phyloP scores from a whole-genome alignment of 768 basidiomycete species.

The Hysterangium stoloniferum region DNA sequence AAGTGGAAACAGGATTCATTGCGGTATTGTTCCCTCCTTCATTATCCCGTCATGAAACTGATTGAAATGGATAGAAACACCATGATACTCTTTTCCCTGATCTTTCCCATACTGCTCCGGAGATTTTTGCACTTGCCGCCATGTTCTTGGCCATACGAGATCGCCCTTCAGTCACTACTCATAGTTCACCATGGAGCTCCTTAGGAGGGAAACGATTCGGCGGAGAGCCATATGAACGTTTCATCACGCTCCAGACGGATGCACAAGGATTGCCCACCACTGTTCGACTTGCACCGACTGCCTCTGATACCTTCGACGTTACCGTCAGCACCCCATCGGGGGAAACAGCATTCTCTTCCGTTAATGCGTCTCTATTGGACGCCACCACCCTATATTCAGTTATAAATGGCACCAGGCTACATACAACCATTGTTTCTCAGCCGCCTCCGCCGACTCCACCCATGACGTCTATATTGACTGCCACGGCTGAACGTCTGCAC shows the following conservation, averaged over 20 bases:
- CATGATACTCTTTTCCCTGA: constrained; percentile 73
- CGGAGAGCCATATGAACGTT: constrained; percentile 59
- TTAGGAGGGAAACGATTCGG: constrained; percentile 73
- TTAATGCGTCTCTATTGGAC: constrained; percentile 50
- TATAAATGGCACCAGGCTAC: constrained; percentile 39
- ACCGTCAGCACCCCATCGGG: constrained; percentile 22
- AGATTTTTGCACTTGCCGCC: constrained; percentile 70
- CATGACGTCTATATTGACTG: constrained; percentile 41
- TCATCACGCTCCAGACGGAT: constrained; percentile 55
- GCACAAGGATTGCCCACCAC: constrained; percentile 20
- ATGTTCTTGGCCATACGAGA: constrained; percentile 69
- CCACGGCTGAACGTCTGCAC: constrained; percentile 68
- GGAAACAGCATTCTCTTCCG: constrained; percentile 32
- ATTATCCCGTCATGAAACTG: not conserved
- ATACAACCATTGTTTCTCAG: constrained; percentile 73
- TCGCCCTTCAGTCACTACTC: constrained; percentile 24
- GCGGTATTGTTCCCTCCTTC: constrained; percentile 41
- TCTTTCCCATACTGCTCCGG: constrained; percentile 45
- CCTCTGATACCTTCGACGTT: constrained; percentile 46
- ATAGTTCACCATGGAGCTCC: constrained; percentile 57
- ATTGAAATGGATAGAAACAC: constrained; percentile 56
- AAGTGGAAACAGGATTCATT: constrained; percentile 92
- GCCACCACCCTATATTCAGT: constrained; percentile 47
- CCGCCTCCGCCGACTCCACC: constrained; percentile 36
- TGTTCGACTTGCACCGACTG: constrained; percentile 35